Base-by-base conservation (phyloP, 1,139 yeast genomes). In the Fermentozyma sake region DNA sequence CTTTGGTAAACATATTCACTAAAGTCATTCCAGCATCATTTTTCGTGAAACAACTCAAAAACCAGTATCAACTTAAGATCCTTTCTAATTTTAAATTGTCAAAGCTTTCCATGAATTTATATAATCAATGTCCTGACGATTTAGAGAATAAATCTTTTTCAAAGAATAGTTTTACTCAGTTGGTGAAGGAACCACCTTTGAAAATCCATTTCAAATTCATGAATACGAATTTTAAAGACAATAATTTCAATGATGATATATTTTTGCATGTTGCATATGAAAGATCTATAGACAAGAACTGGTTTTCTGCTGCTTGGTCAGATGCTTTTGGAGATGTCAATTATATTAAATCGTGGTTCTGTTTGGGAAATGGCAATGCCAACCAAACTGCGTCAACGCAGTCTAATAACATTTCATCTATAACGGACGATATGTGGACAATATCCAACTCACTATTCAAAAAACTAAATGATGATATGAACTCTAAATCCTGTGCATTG, bases 251-350 rank as follows among this genome's bases (percentile, higher is more conserved):
- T 20, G 89, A 85, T 40, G 96, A 87, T 46, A 68, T 83, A 1
- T 83, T 79, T 40, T 61, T 91, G 20, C 97, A 89, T 49, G 64
- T 91, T 16, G 89, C 95, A 1, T 91, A 87, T 45, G 86, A 87
- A 19, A 53, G 94, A 29, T 82, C 95, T 0, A 64, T 73, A 4
- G 96, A 89, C 48, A 78, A 76, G 37, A 76, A 73, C 33, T 89
- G 96, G 96, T 66, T 86, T 26, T 76, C 80, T 15, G 94, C 86
- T 0, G 81, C 95, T 0, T 86, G 96, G 94, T 70, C 94, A 0
- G 96, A 89, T 47, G 91, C 91, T 28, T 68, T 72, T 45, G 96
- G 96, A 0, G 63, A 64, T 7, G 67, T 75, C 6, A 73, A 79
- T 6, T 67, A 67, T 32, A 71, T 79, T 1, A 81, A 78, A 40